These are phyloP conservation scores for slime mould (Dictyostelium discoideum) DNA, from an alignment of 78 protist genomes.

Conservation along the genomic window dicty_2.7 NC_007088.5:3494001-3494500, in stretches of 20 bases:
- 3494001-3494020: not conserved
- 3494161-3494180: constrained; percentile 11
- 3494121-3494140: constrained; percentile 69
- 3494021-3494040: too few species aligned
- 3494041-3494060: not conserved
- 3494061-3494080: constrained; percentile 78
- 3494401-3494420: constrained; percentile 75
- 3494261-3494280: not conserved
- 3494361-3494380: constrained; percentile 33
- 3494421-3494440: constrained; percentile 69
- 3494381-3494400: constrained; percentile 63
- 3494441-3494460: constrained; percentile 44
- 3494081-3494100: constrained; percentile 74
- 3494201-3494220: constrained; percentile 67
- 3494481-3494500: not conserved
- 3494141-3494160: constrained; percentile 49
- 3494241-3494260: constrained; percentile 78
- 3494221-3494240: constrained; percentile 77
- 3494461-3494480: constrained; percentile 15
- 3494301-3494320: constrained; percentile 65
- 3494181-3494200: constrained; percentile 6
- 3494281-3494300: not conserved
- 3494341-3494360: constrained; percentile 14
- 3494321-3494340: constrained; percentile 74
- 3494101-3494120: constrained; percentile 76